Evolutionary conservation across 106 monocot species (phyloP), one percentile per base, ranked within the genome.

Genomic region (Allium fistulosum): DNA sequence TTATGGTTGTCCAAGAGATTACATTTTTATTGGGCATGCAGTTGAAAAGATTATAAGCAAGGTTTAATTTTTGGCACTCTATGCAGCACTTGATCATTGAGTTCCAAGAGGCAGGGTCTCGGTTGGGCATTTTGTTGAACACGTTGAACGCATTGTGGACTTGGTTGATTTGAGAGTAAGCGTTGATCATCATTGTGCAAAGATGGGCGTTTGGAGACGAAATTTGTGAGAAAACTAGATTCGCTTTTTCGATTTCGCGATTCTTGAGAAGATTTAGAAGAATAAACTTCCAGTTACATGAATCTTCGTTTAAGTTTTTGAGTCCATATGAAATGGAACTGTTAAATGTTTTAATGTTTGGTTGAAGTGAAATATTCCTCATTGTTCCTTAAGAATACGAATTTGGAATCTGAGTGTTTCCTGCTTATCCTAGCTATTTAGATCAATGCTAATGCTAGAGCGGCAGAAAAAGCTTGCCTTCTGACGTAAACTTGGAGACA

Each of bases 1-100:
- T 48, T 46, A 90, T 73, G 0, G 85, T 94, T 6, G 94, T 94
- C 84, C 90, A 94, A 28, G 87, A 91, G 16, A 94, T 85, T 52
- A 87, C 87, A 73, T 84, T 94, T 63, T 76, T 70, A 9, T 85
- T 73, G 0, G 87, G 82, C 87, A 94, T 90, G 75, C 82, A 80
- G 12, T 61, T 70, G 15, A 94, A 90, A 4, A 94, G 6, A 11
- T 66, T 73, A n/a, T 26, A 66, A 1, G 84, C 90, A 57, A 84
- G 69, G 10, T 56, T 10, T 27, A 82, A 17, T 28, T 94, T 76
- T 0, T 82, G 75, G 61, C 69, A 87, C 11, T 80, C 72, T 5
- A 94, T 11, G 67, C 79, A 87, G 10, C 76, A 71, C 67, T 85
- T 90, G 26, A 94, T 71, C 49, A 90, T 79, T 48, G 90, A 82